Conservation (phyloP, 495 filamentous ascomycete genomes). For the Neurospora hispaniola region DNA sequence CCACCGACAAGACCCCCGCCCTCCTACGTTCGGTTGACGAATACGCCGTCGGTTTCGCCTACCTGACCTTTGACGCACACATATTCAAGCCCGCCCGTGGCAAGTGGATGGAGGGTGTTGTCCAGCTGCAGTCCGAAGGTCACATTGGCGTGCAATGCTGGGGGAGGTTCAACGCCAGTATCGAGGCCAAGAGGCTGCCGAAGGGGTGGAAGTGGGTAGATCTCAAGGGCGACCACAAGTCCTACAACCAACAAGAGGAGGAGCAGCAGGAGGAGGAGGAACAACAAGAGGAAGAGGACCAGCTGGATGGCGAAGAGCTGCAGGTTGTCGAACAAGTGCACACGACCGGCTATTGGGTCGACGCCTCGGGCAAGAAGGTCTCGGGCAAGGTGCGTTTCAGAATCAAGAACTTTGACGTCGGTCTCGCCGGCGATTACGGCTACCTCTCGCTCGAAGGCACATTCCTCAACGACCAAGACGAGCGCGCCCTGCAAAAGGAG, state of each 20-base stretch:
- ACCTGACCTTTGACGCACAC: conserved; percentile 36
- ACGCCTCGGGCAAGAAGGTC: conserved; percentile 26
- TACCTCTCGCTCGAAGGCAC: conserved; percentile 40
- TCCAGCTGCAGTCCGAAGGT: conserved; percentile 38
- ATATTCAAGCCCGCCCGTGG: conserved; percentile 36
- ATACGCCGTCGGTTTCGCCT: conserved; percentile 35
- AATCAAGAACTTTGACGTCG: conserved; percentile 41
- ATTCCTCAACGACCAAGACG: conserved; percentile 32
- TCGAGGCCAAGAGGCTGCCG: conserved; percentile 35
- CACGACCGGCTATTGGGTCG: conserved; percentile 40
- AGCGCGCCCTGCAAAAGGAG: conserved; percentile 22
- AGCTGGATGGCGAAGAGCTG: conserved; percentile 19
- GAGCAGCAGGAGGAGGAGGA: conserved; percentile 10
- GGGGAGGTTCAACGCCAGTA: conserved; percentile 40
- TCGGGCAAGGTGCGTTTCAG: conserved; percentile 35
- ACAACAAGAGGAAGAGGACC: conserved; percentile 16
- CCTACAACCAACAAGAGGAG: conserved; percentile 6
- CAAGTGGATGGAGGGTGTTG: conserved; percentile 37
- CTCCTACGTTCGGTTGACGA: conserved; percentile 32
- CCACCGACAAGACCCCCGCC: conserved; percentile 29
- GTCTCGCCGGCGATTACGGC: conserved; percentile 37
- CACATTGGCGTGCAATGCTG: conserved; percentile 41
- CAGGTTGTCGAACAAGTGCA: conserved; percentile 33
- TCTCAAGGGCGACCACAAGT: conserved; percentile 15
- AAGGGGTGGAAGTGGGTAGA: conserved; percentile 38